Evolutionary conservation across 169 alveolate species (phyloP), one percentile per base, ranked within the genome.

Genomic region (Eimeria maxima): DNA sequence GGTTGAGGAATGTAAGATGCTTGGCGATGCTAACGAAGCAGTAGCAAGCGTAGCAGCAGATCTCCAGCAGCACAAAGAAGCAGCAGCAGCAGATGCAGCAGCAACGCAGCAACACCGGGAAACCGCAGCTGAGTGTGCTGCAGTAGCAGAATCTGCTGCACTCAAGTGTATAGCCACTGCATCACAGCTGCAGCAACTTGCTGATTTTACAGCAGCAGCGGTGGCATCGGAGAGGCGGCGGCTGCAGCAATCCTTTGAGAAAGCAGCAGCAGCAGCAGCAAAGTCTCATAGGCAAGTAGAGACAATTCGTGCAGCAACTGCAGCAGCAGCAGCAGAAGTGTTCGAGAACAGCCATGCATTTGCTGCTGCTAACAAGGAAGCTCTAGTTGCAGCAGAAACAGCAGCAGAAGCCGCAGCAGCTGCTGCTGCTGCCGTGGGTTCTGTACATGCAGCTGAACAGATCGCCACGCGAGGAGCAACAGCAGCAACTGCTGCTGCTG

Each of bases 391-490:
- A 44, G 87, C 87, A 38, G 87, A 33, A 76, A 44, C 53, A 76
- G 87, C 87, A 76, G 57, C 53, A 76, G 87, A 76, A 4, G 87
- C 87, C 33, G 87, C 87, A 20, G 87, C 87, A 33, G 87, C 87
- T 38, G 87, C 87, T 44, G 57, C 67, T 57, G 67, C 67, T 57
- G 67, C 67, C 18, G 67, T 57, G n/a, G 67, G 67, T 24, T 10
- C 87, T 1, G 29, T 44, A 13, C 87, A 76, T 14, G 20, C 87
- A 76, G 87, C 87, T 8, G 87, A 29, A 8, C 7, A 7, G 10
- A 76, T 76, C 2, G 87, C 87, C 29, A 33, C 87, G n/a, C 4
- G 87, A 38, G 87, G 87, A 16, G 87, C 87, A 38, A 60, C 60
- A 76, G 87, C 87, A 76, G 87, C 87, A 44, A 20, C 87, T 13